Evolutionary conservation across 1,284 basidiomycete genomes (phyloP).

Genomic region (Cutaneotrichosporon dermatis): DNA sequence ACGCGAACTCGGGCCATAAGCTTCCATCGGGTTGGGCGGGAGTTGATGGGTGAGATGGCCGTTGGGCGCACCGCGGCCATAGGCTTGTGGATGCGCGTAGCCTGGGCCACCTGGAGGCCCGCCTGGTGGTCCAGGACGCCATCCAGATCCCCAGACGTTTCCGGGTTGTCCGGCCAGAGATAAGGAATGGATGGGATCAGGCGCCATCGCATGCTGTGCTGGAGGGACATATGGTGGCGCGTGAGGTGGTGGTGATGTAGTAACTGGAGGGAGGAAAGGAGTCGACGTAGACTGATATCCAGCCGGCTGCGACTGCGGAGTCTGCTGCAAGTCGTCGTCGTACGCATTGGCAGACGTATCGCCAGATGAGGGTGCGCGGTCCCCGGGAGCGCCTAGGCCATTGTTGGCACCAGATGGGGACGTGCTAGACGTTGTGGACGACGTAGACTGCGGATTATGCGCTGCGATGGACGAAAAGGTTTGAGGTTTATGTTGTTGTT

Average conservation of each 20-base stretch:
- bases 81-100: constrained; percentile 11
- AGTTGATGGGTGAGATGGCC: constrained; percentile 21
- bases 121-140: constrained; percentile 15
- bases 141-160: constrained; percentile 19
- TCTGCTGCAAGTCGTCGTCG: constrained; percentile 14
- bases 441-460: constrained; percentile 13
- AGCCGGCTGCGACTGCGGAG: constrained; percentile 10
- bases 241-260: constrained; percentile 42
- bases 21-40: constrained; percentile 22
- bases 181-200: constrained; percentile 41
- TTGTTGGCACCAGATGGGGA: constrained; percentile 12
- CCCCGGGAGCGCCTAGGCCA: neutral
- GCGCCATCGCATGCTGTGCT: constrained; percentile 45
- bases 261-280: constrained; percentile 33
- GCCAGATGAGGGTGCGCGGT: constrained; percentile 1
- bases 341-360: constrained; percentile 12
- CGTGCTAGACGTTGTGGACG: constrained; percentile 18
- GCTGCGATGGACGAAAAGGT: constrained; percentile 29
- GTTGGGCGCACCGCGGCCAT: constrained; percentile 14
- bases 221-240: constrained; percentile 42
- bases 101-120: constrained; percentile 10
- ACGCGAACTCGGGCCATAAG: constrained; percentile 21
- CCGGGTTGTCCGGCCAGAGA: constrained; percentile 12
- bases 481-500: constrained; percentile 21
- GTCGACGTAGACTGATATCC: constrained; percentile 10